These are phyloP conservation scores for Epichloe glyceriae DNA, from an alignment of 2,329 filamentous ascomycete species.

Conservation along the genomic window DNA sequence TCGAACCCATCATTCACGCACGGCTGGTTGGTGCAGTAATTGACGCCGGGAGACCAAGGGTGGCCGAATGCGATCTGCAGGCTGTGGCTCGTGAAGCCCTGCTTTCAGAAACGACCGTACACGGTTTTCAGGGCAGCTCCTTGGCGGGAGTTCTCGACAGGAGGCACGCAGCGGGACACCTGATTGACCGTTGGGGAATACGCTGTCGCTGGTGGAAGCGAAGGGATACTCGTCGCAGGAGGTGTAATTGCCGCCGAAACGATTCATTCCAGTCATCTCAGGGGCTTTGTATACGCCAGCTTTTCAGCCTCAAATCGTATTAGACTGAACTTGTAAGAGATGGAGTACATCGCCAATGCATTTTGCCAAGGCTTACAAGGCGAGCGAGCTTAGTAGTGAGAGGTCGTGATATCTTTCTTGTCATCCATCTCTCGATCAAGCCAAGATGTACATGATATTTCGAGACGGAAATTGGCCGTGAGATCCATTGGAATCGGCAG, in stretches of 20 bases:
- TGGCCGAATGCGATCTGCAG: constrained; percentile 7
- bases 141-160: constrained; percentile 6
- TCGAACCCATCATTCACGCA: constrained; percentile 12
- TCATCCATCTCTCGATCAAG: too few relatives aligned
- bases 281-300: too few relatives aligned
- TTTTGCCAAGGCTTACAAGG: not conserved
- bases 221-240: constrained; percentile 12
- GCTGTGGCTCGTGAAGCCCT: not conserved
- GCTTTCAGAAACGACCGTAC: not conserved
- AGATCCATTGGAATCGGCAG: not conserved
- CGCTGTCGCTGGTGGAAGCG: constrained; percentile 6
- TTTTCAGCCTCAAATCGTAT: too few relatives aligned
- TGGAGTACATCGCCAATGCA: too few relatives aligned
- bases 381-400: not conserved
- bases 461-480: not conserved
- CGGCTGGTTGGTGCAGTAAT: constrained; percentile 9
- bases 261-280: too few relatives aligned
- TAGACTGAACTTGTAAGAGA: too few relatives aligned
- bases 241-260: not conserved
- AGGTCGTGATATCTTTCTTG: too few relatives aligned
- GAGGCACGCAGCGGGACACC: constrained; percentile 11
- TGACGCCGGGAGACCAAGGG: constrained; percentile 6
- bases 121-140: constrained; percentile 2
- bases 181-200: constrained; percentile 7
- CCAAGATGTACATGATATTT: too few relatives aligned